A percentile compares a stretch with the other conserved stretches of the same genome.
phyloP scores from a whole-genome alignment of 2,329 filamentous ascomycete genomes.

The Chrysoporthe austroafricana region DNA sequence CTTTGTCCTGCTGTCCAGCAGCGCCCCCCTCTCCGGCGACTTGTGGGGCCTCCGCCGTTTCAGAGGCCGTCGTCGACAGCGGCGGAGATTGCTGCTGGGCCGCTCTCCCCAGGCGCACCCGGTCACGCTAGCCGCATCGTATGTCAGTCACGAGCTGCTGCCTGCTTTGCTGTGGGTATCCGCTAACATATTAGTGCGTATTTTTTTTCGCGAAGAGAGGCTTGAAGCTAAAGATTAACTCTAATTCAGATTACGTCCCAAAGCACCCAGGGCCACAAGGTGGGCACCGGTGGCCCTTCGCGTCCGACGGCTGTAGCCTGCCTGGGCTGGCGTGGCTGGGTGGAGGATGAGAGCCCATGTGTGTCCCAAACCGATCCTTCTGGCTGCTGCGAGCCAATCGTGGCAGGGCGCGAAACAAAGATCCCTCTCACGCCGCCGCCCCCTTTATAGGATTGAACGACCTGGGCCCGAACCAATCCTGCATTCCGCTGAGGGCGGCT shows the following conservation, averaged over 20 bases:
- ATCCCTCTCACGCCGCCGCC: not conserved
- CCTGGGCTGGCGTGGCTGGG: not conserved
- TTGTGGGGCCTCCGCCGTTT: no score
- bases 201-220: not conserved
- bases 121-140: no score
- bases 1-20: no score
- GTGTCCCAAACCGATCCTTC: conserved; percentile 3
- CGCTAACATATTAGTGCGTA: not conserved
- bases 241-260: not conserved
- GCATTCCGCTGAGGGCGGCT: not conserved
- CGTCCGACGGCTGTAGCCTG: no score
- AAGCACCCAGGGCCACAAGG: not conserved
- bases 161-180: not conserved
- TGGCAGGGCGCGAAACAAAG: not conserved
- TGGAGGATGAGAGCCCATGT: not conserved
- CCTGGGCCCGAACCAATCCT: not conserved
- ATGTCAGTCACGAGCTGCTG: not conserved
- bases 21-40: no score
- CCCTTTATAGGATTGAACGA: not conserved
- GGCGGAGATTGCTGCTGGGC: no score
- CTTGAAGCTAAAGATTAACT: not conserved
- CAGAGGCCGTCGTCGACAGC: no score
- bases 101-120: no score
- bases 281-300: no score
- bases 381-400: not conserved